Evolutionary conservation across 78 protist species (phyloP), one percentile per base, ranked within the genome.

Genomic region (Capsaspora owczarzaki): DNA sequence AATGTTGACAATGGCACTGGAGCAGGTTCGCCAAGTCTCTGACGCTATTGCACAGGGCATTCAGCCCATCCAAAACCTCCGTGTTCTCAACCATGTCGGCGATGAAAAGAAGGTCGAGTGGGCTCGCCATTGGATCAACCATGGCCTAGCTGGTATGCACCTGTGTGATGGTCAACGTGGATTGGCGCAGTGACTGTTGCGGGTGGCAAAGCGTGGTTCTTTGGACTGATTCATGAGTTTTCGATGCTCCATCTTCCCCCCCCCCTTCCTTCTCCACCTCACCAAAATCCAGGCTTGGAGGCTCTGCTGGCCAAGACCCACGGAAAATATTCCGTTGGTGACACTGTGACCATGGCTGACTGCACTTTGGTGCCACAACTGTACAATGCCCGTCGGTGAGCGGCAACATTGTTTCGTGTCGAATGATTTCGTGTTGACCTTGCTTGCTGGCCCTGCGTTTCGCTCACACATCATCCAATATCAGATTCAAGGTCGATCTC

Each of bases 21-120:
- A 68, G 29, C 25, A 49, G 47, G 69, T 79, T 27, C 75, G 83
- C 5, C n/a, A 2, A 6, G 1, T 85, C 80, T 71, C 82, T 68
- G 80, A 89, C 63, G 63, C 70, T 78, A 89, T 89, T 71, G 88
- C 85, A 25, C 76, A 76, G 10, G 92, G 74, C 74, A 88, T 84
- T 38, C 92, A 88, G 75, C 92, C 92, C 66, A 79, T 88, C 33
- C 92, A 88, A 47, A 88, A 88, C 51, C 84, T 88, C 27, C 79
- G 78, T 38, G 84, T 88, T 6, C 31, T 88, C 41, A 47, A 79
- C 56, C 22, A 40, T 27, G 37, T 51, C 27, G 83, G 72, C 56
- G 27, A 1, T 8, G 47, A 70, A 35, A 83, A 84, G 12, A 88
- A 87, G 56, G 60, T 43, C 6, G 92, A 49, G 35, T 88, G 92